Evolutionary conservation across 2,329 filamentous ascomycete species (phyloP), one percentile per base, ranked within the genome.

Genomic region (Trichoderma sp.): DNA sequence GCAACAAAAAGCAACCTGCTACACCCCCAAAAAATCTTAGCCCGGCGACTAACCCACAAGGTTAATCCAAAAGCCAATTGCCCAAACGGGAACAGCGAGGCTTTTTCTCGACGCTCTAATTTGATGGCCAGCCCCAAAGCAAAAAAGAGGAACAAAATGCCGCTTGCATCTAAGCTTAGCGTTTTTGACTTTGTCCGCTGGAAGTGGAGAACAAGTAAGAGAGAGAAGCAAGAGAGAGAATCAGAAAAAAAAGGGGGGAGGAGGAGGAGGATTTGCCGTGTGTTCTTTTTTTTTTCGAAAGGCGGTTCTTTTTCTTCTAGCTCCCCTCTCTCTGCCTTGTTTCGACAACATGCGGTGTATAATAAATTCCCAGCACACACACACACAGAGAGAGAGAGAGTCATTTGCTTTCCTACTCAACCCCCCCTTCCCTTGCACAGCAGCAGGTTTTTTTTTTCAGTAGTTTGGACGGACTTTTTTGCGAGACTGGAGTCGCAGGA

Each of bases 31-130:
- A 42, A 35, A 42, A 42, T 32, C 27, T 22, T 48, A 48, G 42
- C 42, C 22, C 42, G 42, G 42, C 42, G 42, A 48, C 42, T 48
- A 54, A 53, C 50, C 54, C 22, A 64, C 59, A 60, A 60, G 57
- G 57, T 60, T 48, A 37, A 54, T 37, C 29, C 60, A 35, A 34
- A 32, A 50, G 52, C 53, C 25, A 32, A 58, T 64, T 68, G 52
- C 59, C 66, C 66, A 52, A 68, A 68, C 39, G 32, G 66, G 66
- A 58, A 42, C 56, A 68, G 48, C 66, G 59, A 68, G 59, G 59
- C 66, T 68, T 68, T 68, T 68, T 68, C 39, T 54, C 39, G 37
- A 22, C 32, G 50, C 52, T 68, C 66, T 64, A 48, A 68, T 68
- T 68, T 68, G 66, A 63, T 57, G 59, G 57, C 48, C 45, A 32